Base-by-base conservation (phyloP, 2,329 filamentous ascomycete species). In the Colletotrichum nymphaeae region DNA sequence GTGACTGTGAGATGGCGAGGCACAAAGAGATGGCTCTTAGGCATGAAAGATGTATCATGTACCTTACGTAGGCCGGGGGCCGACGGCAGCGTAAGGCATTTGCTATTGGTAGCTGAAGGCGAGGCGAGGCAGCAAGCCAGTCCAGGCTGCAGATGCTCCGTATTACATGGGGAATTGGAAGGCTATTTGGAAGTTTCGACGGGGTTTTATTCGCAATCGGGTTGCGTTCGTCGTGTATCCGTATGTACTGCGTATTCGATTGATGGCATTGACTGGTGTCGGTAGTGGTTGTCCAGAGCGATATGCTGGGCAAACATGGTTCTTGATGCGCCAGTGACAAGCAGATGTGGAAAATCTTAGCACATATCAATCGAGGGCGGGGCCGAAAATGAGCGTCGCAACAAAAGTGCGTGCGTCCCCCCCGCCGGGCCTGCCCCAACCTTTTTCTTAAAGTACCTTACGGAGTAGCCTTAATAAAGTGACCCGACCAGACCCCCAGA, bases 221-320 rank as follows among this genome's bases (percentile, higher is more conserved):
- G 16, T 22, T 22, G 42, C 22, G n/a, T 9, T 49, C 42, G 19
- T 49, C 16, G 42, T 49, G 42, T 49, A 16, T 56, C 26, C 53
- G 37, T 35, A 35, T 35, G 32, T 35, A 12, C 11, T 35, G 32
- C 32, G 32, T 35, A 35, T 35, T 35, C 32, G 11, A 35, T 35
- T 35, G 32, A 35, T 35, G 32, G 11, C 12, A 35, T 12, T 35
- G 16, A 42, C 6, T 19, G n/a, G 42, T 49, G 26, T 56, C 11
- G 22, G 49, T 22, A 37, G 30, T 37, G 62, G 62, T 53, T 64
- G 62, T 37, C 62, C 49, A 55, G 22, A 55, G 46, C 32, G n/a
- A n/a, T 12, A 35, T 37, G 62, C 46, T 55, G 46, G 30, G 62
- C 62, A 55, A 49, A 26, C 62, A 64, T 64, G 62, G 62, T 63